These are phyloP conservation scores for Neurospora discreta DNA, from an alignment of 495 filamentous ascomycete genomes.

Conservation along the genomic window DNA sequence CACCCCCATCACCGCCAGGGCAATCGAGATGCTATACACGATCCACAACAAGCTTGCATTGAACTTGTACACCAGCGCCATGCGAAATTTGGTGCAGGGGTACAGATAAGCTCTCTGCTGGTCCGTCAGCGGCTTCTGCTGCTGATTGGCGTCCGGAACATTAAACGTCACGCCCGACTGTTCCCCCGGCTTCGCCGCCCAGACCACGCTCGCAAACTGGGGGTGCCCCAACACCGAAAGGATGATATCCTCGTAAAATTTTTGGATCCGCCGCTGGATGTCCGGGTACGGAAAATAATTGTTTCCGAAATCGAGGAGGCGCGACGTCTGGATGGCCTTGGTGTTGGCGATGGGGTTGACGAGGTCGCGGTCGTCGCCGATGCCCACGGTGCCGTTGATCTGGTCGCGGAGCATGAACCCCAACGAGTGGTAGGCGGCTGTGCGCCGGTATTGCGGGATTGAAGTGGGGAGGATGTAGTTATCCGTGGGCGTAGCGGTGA, in stretches of 20 bases:
- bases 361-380: conserved; percentile 11
- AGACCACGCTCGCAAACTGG: conserved; percentile 24
- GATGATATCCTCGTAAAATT: conserved; percentile 27
- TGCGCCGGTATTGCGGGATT: conserved; percentile 16
- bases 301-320: conserved; percentile 16
- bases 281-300: conserved; percentile 19
- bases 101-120: conserved; percentile 3
- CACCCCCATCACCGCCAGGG: conserved; percentile 14
- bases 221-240: conserved; percentile 23
- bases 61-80: conserved; percentile 21
- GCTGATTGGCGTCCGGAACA: neutral
- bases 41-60: conserved; percentile 27
- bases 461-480: conserved; percentile 25
- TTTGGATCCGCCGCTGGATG: conserved; percentile 13
- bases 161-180: conserved; percentile 9
- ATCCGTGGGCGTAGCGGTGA: conserved; percentile 20
- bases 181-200: conserved; percentile 22
- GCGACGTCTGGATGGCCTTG: conserved; percentile 21
- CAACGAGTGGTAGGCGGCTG: conserved; percentile 26
- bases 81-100: conserved; percentile 20
- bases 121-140: neutral
- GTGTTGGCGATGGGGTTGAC: conserved; percentile 26
- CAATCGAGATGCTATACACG: conserved; percentile 24
- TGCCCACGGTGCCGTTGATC: conserved; percentile 24
- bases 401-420: conserved; percentile 20